These are phyloP conservation scores for Salix viminalis DNA, from an alignment of 345 rosid genomes.

Conservation along the genomic window DNA sequence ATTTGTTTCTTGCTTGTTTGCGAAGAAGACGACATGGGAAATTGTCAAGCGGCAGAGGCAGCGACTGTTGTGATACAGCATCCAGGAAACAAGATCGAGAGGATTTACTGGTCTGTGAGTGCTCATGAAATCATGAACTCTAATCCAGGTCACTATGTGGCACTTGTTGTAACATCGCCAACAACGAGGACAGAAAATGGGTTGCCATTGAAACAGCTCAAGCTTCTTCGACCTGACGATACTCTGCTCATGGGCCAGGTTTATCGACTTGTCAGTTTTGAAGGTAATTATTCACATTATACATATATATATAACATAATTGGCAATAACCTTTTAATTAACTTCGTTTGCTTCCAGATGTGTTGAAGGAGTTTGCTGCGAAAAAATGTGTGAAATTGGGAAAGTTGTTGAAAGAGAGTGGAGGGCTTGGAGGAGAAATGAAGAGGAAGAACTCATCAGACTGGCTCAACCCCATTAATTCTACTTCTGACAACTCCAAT, in stretches of 20 bases:
- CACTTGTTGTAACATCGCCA: conserved; percentile 55
- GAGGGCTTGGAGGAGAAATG: conserved; percentile 26
- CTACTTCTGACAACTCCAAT: conserved; percentile 19
- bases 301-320: neutral
- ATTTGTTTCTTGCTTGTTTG: neutral
- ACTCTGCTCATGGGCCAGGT: conserved; percentile 66
- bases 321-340: too few species aligned
- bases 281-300: conserved; percentile 34
- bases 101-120: conserved; percentile 67
- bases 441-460: conserved; percentile 25
- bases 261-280: conserved; percentile 74
- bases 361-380: conserved; percentile 64
- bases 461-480: conserved; percentile 1
- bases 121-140: conserved; percentile 69
- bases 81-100: conserved; percentile 63
- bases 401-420: conserved; percentile 53
- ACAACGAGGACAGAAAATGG: conserved; percentile 39
- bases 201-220: conserved; percentile 61
- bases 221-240: conserved; percentile 74
- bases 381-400: conserved; percentile 76
- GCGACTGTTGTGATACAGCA: conserved; percentile 79
- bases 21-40: conserved; percentile 47
- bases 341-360: conserved; percentile 35
- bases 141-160: conserved; percentile 82
- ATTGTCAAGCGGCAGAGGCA: conserved; percentile 87